A percentile compares a stretch with the other conserved stretches of the same genome.
phyloP scores from a whole-genome alignment of 306 rosid species.

The Rubus idaeus region DNA sequence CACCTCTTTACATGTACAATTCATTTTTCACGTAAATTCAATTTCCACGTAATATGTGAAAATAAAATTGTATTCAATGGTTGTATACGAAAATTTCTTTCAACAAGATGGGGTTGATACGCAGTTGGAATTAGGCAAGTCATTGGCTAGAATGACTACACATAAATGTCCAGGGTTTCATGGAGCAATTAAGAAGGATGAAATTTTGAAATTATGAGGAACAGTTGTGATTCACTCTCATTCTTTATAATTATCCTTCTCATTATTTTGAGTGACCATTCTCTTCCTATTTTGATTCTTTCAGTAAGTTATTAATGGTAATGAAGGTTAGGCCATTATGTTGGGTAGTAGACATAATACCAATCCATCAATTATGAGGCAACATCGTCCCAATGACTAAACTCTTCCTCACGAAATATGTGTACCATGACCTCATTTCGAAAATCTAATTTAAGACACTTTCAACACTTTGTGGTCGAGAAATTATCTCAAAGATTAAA shows the following conservation, averaged over 20 bases:
- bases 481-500: too few relatives aligned
- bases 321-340: too few relatives aligned
- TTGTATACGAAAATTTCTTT: neutral
- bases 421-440: too few relatives aligned
- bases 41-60: neutral
- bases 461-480: too few relatives aligned
- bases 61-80: neutral
- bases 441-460: too few relatives aligned
- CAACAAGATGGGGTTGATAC: constrained; percentile 7
- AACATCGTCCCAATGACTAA: too few relatives aligned
- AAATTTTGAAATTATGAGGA: neutral
- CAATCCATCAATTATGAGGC: too few relatives aligned
- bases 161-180: neutral
- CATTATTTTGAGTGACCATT: neutral
- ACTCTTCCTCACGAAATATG: too few relatives aligned
- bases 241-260: neutral
- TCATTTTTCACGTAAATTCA: neutral
- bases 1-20: neutral
- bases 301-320: too few relatives aligned
- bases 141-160: constrained; percentile 35
- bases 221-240: neutral
- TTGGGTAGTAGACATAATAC: too few relatives aligned
- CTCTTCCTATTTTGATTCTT: neutral
- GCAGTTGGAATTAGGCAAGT: constrained; percentile 6
- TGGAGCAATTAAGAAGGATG: neutral